Conservation (phyloP, 2,329 filamentous ascomycete genomes). For the Trichoderma sp. region DNA sequence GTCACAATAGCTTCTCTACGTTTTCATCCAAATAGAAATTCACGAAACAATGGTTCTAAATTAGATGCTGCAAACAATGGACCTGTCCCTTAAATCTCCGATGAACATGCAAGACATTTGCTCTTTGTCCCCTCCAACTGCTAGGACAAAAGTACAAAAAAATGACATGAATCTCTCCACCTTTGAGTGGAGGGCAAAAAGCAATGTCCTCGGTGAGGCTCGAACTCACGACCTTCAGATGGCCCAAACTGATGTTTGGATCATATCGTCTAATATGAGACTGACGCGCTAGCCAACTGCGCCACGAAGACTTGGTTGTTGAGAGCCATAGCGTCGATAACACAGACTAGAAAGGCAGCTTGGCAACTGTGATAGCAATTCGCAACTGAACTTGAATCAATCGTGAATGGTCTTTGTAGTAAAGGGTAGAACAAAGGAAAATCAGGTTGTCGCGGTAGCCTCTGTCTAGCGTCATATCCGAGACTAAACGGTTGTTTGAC, state of each 20-base stretch:
- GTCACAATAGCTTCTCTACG: not conserved
- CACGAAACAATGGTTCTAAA: not conserved
- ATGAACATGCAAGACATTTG: not conserved
- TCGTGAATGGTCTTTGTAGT: not conserved
- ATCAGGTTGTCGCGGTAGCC: not conserved
- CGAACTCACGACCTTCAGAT: conserved; percentile 52
- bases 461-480: not conserved
- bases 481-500: not conserved
- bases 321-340: not conserved
- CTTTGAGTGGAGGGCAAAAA: conserved; percentile 11
- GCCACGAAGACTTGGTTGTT: conserved; percentile 19
- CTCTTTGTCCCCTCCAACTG: not conserved
- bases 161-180: not conserved
- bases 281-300: conserved; percentile 21
- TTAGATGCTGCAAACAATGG: not conserved
- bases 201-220: conserved; percentile 45
- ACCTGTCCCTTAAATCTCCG: not conserved
- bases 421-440: not conserved
- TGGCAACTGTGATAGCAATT: not conserved
- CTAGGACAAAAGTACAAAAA: not conserved
- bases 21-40: not conserved
- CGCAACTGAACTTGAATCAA: not conserved
- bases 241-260: conserved; percentile 30
- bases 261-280: conserved; percentile 23
- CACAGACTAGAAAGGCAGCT: not conserved